A percentile compares a stretch with the other conserved stretches of the same genome.
Evolutionary conservation across 2,329 filamentous ascomycete species (phyloP).

Genomic region (Diaporthe sp.): DNA sequence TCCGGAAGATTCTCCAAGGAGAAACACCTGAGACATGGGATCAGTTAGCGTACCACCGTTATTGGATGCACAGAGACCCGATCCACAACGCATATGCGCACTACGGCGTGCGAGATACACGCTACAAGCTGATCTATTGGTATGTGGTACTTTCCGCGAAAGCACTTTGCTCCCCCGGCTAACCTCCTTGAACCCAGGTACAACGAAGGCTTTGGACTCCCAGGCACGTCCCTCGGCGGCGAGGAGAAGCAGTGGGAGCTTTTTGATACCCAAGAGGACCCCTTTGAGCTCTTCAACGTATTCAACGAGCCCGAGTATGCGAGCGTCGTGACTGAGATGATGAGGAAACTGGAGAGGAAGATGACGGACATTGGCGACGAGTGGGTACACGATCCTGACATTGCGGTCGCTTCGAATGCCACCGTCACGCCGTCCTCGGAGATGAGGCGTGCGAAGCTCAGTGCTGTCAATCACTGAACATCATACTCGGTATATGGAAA

Average conservation of each 20-base stretch:
- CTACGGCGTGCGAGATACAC: slow-evolving; percentile 63
- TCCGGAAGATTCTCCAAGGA: slow-evolving; percentile 53
- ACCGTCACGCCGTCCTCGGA: not conserved
- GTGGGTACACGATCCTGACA: slow-evolving; percentile 47
- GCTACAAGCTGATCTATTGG: slow-evolving; percentile 70
- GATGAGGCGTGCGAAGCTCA: slow-evolving; percentile 10
- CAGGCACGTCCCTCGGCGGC: slow-evolving; percentile 40
- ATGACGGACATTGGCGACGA: slow-evolving; percentile 66
- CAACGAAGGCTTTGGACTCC: slow-evolving; percentile 13
- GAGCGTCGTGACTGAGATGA: slow-evolving; percentile 56
- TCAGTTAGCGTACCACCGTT: slow-evolving; percentile 66
- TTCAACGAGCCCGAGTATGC: slow-evolving; percentile 54
- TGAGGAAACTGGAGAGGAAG: slow-evolving; percentile 57
- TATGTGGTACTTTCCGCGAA: slow-evolving; percentile 62
- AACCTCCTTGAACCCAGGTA: slow-evolving; percentile 37
- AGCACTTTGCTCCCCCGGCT: slow-evolving; percentile 55
- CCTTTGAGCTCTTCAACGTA: slow-evolving; percentile 61
- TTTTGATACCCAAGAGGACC: slow-evolving; percentile 64
- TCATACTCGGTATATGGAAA: no score
- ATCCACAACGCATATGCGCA: slow-evolving; percentile 65
- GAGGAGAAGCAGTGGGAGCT: slow-evolving; percentile 64
- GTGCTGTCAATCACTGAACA: slow-evolving; percentile 6
- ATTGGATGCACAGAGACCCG: slow-evolving; percentile 67
- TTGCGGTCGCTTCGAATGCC: slow-evolving; percentile 1
- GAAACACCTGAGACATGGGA: slow-evolving; percentile 59